Evolutionary conservation across 2,329 filamentous ascomycete species (phyloP).

Genomic region (Sordariomycetes sp.): DNA sequence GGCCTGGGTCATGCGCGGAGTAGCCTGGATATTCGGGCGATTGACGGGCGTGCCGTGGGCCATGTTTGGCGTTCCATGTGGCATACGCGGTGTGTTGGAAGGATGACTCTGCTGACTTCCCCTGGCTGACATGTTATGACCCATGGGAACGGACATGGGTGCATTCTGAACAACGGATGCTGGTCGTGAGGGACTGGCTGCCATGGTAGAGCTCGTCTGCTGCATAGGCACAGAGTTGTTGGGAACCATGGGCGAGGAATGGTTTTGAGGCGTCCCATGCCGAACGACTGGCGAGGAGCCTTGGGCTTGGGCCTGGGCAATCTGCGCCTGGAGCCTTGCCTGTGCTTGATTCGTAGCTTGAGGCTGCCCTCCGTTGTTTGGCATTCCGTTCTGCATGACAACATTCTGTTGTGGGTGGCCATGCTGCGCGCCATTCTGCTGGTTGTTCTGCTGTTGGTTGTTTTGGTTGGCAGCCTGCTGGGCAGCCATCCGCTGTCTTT

Average conservation of each 20-base stretch:
- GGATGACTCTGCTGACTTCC: constrained; percentile 59
- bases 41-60: constrained; percentile 49
- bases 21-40: constrained; percentile 40
- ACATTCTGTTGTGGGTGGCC: constrained; percentile 23
- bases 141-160: constrained; percentile 50
- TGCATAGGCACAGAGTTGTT: constrained; percentile 49
- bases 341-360: constrained; percentile 5
- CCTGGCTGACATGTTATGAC: constrained; percentile 53
- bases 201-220: constrained; percentile 57
- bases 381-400: constrained; percentile 3
- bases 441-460: constrained; percentile 22
- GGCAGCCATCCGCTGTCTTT: constrained; percentile 20
- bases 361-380: not conserved
- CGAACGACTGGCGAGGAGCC: constrained; percentile 57
- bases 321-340: constrained; percentile 42
- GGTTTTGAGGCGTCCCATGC: constrained; percentile 55
- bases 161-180: constrained; percentile 55
- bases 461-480: constrained; percentile 12
- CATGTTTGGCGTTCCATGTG: constrained; percentile 52
- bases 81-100: constrained; percentile 54
- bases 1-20: constrained; percentile 53
- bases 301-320: constrained; percentile 15
- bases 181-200: constrained; percentile 57
- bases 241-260: constrained; percentile 56
- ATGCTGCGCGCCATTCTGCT: constrained; percentile 25